Evolutionary conservation across 1,139 yeast species (phyloP).

Genomic region (Yamadazyma spencermartinsiae): DNA sequence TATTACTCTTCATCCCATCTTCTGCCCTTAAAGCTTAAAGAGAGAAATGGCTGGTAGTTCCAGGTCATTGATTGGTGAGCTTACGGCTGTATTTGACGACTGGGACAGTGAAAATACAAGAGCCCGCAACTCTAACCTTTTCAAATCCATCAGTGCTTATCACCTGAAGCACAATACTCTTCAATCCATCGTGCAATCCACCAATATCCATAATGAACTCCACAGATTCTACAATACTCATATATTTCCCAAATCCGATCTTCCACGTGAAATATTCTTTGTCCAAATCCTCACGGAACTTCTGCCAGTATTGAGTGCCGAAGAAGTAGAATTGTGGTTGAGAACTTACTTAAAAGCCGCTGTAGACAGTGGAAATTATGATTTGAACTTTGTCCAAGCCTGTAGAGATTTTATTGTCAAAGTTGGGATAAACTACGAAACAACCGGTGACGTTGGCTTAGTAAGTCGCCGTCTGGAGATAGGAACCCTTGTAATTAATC

Average conservation of each 20-base stretch:
- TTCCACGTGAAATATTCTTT: constrained; percentile 44
- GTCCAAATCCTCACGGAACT: constrained; percentile 43
- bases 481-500: constrained; percentile 27
- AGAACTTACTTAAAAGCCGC: constrained; percentile 54
- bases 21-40: too few species aligned
- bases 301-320: constrained; percentile 39
- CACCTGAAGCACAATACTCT: constrained; percentile 42
- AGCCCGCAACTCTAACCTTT: constrained; percentile 14
- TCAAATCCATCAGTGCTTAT: constrained; percentile 19
- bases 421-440: constrained; percentile 26
- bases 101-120: constrained; percentile 23
- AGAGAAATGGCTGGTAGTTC: constrained; percentile 35
- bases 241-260: constrained; percentile 31
- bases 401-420: constrained; percentile 42
- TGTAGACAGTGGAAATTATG: constrained; percentile 60
- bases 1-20: too few species aligned
- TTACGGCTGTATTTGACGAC: constrained; percentile 28
- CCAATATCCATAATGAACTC: constrained; percentile 51
- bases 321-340: constrained; percentile 53
- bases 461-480: constrained; percentile 22
- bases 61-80: constrained; percentile 31
- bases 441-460: constrained; percentile 30
- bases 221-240: constrained; percentile 41
- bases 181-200: constrained; percentile 32
- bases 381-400: constrained; percentile 38